Evolutionary conservation across 2,329 filamentous ascomycete species (phyloP), one percentile per base, ranked within the genome.

Genomic region (Colletotrichum sp.): DNA sequence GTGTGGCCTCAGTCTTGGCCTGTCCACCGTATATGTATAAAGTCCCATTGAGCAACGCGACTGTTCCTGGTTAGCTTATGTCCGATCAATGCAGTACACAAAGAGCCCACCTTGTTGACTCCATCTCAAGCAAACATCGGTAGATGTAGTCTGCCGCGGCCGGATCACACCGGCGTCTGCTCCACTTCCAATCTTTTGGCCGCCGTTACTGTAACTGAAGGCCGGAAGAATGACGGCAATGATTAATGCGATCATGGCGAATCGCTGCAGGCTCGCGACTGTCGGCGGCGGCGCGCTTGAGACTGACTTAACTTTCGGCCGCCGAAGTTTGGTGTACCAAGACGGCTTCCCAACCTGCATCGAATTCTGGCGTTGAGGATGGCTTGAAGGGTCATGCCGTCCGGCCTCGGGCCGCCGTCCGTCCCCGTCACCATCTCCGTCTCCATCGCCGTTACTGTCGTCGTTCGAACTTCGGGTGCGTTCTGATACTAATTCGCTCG

Each of bases 11-110:
- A 2, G 87, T 90, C 66, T 89, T 93, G 16, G 91, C 89, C 78
- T 93, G 89, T 30, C 94, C 95, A 44, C 94, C 94, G 79, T 95
- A 96, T 71, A 95, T 90, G 82, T 95, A 96, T 5, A 96, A 81
- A 0, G 93, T 96, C 16, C 94, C 94, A 78, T 95, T 95, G 19
- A 96, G 88, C 44, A 94, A 82, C 5, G 94, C 92, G 77, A 88
- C 91, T 91, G 77, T 29, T n/a, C 5, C 29, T 11, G 22, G 11
- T 66, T 78, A 78, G 59, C 11, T 32, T n/a, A 30, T 0, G 16
- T 22, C 1, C 0, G 16, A 32, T 3, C 22, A 29, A 22, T 4
- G 6, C 7, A 15, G 6, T 22, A 19, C 8, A 27, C 16, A 13
- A 8, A 8, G 22, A 30, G 80, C 85, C 81, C 79, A 88, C 91